These are phyloP conservation scores for Mariannaea sp. DNA, from an alignment of 2,329 filamentous ascomycete species.

Conservation along the genomic window DNA sequence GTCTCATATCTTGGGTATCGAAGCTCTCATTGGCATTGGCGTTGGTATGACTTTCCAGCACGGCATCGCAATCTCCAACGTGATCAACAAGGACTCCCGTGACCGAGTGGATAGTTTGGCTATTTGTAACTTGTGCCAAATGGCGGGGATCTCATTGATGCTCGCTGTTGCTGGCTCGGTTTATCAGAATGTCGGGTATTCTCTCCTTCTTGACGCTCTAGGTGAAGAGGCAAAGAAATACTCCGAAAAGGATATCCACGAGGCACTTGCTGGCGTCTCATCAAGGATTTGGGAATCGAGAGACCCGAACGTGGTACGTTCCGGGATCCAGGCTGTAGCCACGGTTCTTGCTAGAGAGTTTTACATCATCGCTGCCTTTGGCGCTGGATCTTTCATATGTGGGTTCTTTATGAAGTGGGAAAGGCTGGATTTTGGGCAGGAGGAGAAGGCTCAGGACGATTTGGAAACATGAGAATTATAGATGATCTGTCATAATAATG, in stretches of 20 bases:
- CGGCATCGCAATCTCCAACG: constrained; percentile 38
- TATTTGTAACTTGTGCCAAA: constrained; percentile 43
- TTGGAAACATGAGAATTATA: not conserved
- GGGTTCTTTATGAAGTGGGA: constrained; percentile 19
- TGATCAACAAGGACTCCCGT: constrained; percentile 35
- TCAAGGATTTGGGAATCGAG: constrained; percentile 14
- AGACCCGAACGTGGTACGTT: not conserved
- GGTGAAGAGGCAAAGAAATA: constrained; percentile 11
- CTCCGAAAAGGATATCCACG: constrained; percentile 12
- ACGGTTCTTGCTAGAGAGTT: constrained; percentile 11
- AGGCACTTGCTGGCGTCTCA: constrained; percentile 20
- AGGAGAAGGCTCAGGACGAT: constrained; percentile 1
- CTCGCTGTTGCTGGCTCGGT: constrained; percentile 15
- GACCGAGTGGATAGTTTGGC: constrained; percentile 38
- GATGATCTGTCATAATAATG: not conserved
- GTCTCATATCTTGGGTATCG: constrained; percentile 39
- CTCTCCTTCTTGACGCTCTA: constrained; percentile 13
- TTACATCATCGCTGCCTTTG: constrained; percentile 14
- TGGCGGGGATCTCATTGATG: constrained; percentile 28
- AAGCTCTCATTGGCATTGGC: constrained; percentile 40
- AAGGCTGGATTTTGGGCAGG: constrained; percentile 14
- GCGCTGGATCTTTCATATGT: constrained; percentile 13
- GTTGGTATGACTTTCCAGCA: constrained; percentile 41
- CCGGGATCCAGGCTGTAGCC: constrained; percentile 16
- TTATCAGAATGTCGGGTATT: constrained; percentile 19